Percentiles rank a stretch among this genome's conserved stretches.
These are phyloP conservation scores for Fusarium chaquense DNA, from an alignment of 2,329 filamentous ascomycete genomes.

Conservation along the genomic window DNA sequence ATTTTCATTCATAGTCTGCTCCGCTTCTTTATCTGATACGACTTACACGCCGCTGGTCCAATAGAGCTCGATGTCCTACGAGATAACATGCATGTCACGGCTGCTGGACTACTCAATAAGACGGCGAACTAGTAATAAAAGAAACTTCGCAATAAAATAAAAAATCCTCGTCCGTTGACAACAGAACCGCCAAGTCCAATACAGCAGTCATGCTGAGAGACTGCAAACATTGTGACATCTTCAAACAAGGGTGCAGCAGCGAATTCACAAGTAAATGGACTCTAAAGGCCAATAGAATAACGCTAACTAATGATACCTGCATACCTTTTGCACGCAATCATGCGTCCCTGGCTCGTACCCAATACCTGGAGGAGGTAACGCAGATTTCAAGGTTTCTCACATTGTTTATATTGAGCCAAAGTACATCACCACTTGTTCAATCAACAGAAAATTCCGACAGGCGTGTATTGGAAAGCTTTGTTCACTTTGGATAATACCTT, in stretches of 20 bases:
- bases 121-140: background rate
- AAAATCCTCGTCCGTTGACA: background rate
- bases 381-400: background rate
- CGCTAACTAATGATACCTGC: background rate
- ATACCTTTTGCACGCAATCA: background rate
- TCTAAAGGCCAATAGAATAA: background rate
- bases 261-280: too few relatives aligned
- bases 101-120: background rate
- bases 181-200: background rate
- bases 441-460: background rate
- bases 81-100: background rate
- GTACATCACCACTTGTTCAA: background rate
- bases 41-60: conserved; percentile 2
- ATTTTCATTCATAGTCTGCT: background rate
- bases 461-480: background rate
- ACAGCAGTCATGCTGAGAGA: background rate
- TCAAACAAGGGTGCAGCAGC: too few relatives aligned
- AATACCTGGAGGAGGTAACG: background rate
- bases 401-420: background rate
- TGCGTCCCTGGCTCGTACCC: background rate
- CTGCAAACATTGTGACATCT: background rate
- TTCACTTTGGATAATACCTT: background rate
- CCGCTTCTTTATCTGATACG: background rate
- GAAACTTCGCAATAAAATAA: background rate
- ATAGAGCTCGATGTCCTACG: background rate